Evolutionary conservation across 305 asterid species (phyloP), one percentile per base, ranked within the genome.

Genomic region (Striga hermonthica): DNA sequence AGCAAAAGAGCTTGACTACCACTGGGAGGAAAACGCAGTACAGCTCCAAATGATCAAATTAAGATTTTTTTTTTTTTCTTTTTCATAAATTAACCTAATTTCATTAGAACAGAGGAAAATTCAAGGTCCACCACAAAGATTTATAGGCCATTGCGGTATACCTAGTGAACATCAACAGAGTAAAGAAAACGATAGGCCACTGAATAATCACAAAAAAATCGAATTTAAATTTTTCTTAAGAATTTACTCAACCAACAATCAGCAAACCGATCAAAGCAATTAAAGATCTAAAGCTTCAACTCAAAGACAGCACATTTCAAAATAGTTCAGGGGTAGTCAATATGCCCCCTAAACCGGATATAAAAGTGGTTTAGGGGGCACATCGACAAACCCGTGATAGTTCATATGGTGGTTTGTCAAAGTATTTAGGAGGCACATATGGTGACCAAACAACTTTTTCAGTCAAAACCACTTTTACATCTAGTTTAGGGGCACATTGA

Each of bases 191-290:
- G n/a, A 9, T 44, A 48, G 5, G 52, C 50, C 4, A 64, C n/a
- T 54, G 10, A 41, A 35, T 7, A 60, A 22, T 64, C 60, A 49
- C 54, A 60, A 44, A 53, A 60, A 48, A 3, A 6, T 10, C 37
- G 31, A 7, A 31, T 41, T 41, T 0, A 10, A 43, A 4, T 7
- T 3, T 7, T 3, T 7, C 8, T 7, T 6, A 10, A 58, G 7
- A 7, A 39, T 5, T 37, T 38, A 31, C 10, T 43, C 56, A 12
- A 71, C 35, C 53, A 52, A 38, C 28, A 58, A 54, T 15, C 60
- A 66, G 35, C 59, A 28, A 73, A 54, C 50, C 16, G 58, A 48
- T 22, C 10, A 39, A 56, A 65, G 62, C 62, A 57, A 57, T n/a
- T 58, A 41, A 60, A 68, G 66, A 65, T 75, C 64, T 58, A 60